phyloP scores from a whole-genome alignment of 257 asterid species.

The Lavandula angustifolia region DNA sequence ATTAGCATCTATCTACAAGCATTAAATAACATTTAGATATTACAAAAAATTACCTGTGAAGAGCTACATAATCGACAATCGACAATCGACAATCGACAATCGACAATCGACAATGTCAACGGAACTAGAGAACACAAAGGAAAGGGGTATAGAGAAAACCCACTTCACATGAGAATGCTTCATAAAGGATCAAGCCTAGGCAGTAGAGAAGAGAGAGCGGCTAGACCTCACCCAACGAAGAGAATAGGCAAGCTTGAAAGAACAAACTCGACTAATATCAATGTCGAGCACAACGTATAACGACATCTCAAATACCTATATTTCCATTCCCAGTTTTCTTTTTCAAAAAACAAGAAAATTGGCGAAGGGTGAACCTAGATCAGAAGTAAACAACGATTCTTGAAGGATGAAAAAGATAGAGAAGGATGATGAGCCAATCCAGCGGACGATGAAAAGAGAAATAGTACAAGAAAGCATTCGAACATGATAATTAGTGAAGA shows the following conservation, averaged over 20 bases:
- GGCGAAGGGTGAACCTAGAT: constrained; percentile 46
- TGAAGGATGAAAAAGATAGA: not conserved
- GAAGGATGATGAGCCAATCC: constrained; percentile 29
- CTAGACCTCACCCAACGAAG: constrained; percentile 27
- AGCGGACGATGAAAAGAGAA: constrained; percentile 24
- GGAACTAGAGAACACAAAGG: constrained; percentile 28
- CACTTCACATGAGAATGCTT: constrained; percentile 29
- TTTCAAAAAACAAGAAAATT: constrained; percentile 64
- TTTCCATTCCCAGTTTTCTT: constrained; percentile 58
- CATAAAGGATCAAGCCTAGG: constrained; percentile 28
- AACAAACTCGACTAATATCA: constrained; percentile 30
- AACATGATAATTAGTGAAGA: constrained; percentile 1
- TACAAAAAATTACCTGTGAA: constrained; percentile 34
- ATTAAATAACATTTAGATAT: not conserved
- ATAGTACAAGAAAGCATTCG: not conserved
- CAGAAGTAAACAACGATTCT: constrained; percentile 39
- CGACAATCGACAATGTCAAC: constrained; percentile 49
- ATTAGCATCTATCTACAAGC: constrained; percentile 10
- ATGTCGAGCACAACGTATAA: constrained; percentile 32
- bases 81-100: constrained; percentile 42
- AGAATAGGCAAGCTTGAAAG: constrained; percentile 29
- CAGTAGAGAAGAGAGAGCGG: constrained; percentile 30
- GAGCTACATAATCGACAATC: constrained; percentile 44
- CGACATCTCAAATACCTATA: constrained; percentile 36
- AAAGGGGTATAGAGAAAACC: constrained; percentile 12